These are phyloP conservation scores for Penicillium sp. DNA, from an alignment of 2,329 filamentous ascomycete genomes.

Conservation along the genomic window DNA sequence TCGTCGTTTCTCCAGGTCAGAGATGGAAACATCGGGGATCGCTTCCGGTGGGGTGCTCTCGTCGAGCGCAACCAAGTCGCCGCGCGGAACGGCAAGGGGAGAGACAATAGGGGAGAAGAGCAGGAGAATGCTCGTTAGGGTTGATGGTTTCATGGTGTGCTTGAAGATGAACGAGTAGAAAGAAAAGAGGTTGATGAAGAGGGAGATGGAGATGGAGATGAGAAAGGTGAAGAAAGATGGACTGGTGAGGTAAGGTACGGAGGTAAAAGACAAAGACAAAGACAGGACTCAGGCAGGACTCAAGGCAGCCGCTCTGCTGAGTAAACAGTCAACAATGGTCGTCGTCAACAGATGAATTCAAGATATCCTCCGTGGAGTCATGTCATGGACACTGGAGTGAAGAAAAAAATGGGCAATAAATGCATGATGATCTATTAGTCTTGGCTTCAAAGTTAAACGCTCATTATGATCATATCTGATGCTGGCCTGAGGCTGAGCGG, in stretches of 20 bases:
- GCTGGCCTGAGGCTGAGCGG: too few relatives aligned
- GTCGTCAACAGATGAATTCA: too few relatives aligned
- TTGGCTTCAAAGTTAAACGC: too few relatives aligned
- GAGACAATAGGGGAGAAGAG: constrained; percentile 26
- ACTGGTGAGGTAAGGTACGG: too few relatives aligned
- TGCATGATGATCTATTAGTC: too few relatives aligned
- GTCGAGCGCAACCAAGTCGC: constrained; percentile 22
- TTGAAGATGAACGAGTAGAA: neutral
- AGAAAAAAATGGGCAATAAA: too few relatives aligned
- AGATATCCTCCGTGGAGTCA: too few relatives aligned
- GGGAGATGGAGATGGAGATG: neutral
- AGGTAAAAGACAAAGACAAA: too few relatives aligned
- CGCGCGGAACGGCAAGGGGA: constrained; percentile 24
- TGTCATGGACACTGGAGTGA: too few relatives aligned
- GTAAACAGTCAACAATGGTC: too few relatives aligned
- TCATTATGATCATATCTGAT: too few relatives aligned
- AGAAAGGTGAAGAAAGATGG: neutral
- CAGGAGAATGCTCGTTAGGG: constrained; percentile 24
- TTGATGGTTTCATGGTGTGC: constrained; percentile 30
- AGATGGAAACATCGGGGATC: constrained; percentile 14
- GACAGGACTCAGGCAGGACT: neutral
- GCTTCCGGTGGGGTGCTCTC: constrained; percentile 1
- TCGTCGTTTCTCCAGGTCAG: constrained; percentile 46
- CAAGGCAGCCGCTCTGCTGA: too few relatives aligned
- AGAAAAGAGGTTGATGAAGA: neutral